Percentiles rank a stretch among this genome's conserved stretches.
These are phyloP conservation scores for Apiospora sp. DNA, from an alignment of 2,329 filamentous ascomycete species.

Conservation along the genomic window DNA sequence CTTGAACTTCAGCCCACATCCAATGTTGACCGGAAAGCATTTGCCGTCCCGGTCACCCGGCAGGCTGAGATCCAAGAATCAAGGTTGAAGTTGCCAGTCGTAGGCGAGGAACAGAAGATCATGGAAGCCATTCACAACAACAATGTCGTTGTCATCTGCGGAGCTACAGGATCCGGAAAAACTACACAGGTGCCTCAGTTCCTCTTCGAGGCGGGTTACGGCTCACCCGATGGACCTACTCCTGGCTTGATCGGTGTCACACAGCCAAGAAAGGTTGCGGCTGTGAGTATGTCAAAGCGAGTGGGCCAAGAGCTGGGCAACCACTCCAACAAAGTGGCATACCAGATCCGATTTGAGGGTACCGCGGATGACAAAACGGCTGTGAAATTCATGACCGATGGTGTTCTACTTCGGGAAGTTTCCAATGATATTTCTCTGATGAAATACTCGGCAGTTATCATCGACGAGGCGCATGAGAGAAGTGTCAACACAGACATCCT, in stretches of 20 bases:
- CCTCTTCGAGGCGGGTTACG: constrained; percentile 92
- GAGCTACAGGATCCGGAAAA: constrained; percentile 95
- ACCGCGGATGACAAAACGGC: constrained; percentile 81
- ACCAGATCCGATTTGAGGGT: constrained; percentile 95
- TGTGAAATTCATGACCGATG: constrained; percentile 99
- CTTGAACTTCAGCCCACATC: constrained; percentile 69
- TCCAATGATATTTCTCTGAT: constrained; percentile 85
- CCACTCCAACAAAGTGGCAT: constrained; percentile 79
- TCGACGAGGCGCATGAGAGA: constrained; percentile 96
- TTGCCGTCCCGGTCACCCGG: constrained; percentile 75
- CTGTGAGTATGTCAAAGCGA: constrained; percentile 95
- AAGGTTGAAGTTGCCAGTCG: constrained; percentile 83
- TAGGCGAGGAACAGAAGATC: constrained; percentile 94
- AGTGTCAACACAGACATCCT: constrained; percentile 98
- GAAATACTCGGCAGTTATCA: constrained; percentile 92
- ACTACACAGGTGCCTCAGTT: constrained; percentile 98
- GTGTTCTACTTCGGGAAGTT: constrained; percentile 91
- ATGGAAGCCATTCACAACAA: constrained; percentile 98
- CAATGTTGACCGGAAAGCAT: constrained; percentile 73
- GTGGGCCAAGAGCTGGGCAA: constrained; percentile 86
- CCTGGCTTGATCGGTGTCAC: constrained; percentile 95
- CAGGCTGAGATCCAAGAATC: constrained; percentile 78
- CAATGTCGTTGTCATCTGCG: constrained; percentile 88
- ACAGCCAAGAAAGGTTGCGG: constrained; percentile 92
- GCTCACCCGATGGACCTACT: constrained; percentile 77